Conservation (phyloP, 768 basidiomycete species). For the Boletus sensibilis region DNA sequence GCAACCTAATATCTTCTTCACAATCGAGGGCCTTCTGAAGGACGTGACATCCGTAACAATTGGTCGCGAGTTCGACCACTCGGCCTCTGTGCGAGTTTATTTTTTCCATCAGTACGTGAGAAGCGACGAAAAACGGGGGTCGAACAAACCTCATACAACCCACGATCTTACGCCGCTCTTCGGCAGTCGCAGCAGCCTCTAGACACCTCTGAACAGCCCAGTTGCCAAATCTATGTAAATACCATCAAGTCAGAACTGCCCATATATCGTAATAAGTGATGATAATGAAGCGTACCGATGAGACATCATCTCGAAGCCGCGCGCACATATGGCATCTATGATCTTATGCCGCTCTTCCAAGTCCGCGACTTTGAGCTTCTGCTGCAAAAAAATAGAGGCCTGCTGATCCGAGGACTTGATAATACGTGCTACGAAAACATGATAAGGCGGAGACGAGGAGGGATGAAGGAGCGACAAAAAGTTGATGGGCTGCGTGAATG, state of each 20-base stretch:
- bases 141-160: conserved; percentile 73
- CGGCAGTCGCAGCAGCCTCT: conserved; percentile 70
- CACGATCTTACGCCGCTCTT: conserved; percentile 79
- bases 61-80: conserved; percentile 83
- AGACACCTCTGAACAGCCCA: conserved; percentile 90
- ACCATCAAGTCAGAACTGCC: conserved; percentile 3
- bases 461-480: conserved; percentile 84
- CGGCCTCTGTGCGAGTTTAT: conserved; percentile 51
- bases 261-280: background rate
- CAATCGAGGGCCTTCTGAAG: conserved; percentile 89
- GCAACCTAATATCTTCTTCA: conserved; percentile 79
- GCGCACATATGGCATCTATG: conserved; percentile 80
- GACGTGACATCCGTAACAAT: conserved; percentile 88
- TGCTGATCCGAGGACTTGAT: conserved; percentile 90
- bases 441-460: conserved; percentile 81
- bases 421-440: conserved; percentile 77
- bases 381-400: conserved; percentile 86
- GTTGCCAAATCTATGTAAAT: conserved; percentile 70
- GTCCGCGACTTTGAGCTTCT: conserved; percentile 87
- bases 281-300: conserved; percentile 50
- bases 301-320: conserved; percentile 92
- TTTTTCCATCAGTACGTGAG: conserved; percentile 4
- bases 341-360: conserved; percentile 75
- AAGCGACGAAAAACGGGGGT: conserved; percentile 1
- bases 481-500: conserved; percentile 69